Percentiles rank a stretch among this genome's conserved stretches.
These are phyloP conservation scores for Termitomyces sp. DNA, from an alignment of 768 basidiomycete species.

Conservation along the genomic window DNA sequence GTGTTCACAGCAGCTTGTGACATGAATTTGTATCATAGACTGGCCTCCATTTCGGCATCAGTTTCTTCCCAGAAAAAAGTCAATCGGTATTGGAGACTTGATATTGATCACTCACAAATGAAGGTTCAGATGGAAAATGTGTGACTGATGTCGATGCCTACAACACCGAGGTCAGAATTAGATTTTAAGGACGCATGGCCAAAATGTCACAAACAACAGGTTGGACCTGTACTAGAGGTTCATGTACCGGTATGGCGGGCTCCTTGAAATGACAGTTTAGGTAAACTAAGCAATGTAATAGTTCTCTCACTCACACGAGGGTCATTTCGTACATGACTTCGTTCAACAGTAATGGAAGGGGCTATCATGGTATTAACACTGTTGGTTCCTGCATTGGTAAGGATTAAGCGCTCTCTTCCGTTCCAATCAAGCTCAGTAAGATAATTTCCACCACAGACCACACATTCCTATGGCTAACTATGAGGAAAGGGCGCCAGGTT, in stretches of 20 bases:
- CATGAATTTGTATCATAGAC: neutral
- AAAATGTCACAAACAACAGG: neutral
- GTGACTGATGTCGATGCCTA: neutral
- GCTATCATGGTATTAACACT: neutral
- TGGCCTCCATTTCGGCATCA: neutral
- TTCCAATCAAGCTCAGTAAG: constrained; percentile 45
- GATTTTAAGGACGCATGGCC: neutral
- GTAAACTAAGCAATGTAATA: neutral
- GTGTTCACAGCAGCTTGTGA: no score
- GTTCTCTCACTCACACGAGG: constrained; percentile 5
- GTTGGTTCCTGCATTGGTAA: constrained; percentile 11
- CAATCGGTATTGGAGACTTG: neutral
- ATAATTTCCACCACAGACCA: constrained; percentile 64
- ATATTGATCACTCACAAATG: constrained; percentile 1
- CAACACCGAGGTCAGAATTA: neutral
- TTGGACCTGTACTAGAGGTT: neutral
- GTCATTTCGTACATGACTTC: neutral
- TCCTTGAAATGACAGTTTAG: neutral
- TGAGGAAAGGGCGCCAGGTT: neutral
- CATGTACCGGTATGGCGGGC: neutral
- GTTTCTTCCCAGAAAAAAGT: constrained; percentile 2
- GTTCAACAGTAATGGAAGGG: neutral
- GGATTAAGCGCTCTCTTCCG: constrained; percentile 42
- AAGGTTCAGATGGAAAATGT: neutral
- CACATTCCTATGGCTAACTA: constrained; percentile 58